phyloP scores from a whole-genome alignment of 2,329 filamentous ascomycete species.

The Didymella segeticola region DNA sequence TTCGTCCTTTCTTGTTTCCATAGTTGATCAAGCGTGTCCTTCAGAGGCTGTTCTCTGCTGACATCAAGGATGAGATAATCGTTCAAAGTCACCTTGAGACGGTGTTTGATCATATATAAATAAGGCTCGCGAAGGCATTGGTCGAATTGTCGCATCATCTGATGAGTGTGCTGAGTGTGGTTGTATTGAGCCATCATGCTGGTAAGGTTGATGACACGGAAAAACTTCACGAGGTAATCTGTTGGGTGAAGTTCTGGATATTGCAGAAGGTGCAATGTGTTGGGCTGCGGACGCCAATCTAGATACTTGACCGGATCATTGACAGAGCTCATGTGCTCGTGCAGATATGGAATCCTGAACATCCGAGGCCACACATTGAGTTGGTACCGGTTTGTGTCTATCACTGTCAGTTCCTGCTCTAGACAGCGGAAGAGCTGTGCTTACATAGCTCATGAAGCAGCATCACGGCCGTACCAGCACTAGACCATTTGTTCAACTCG shows the following conservation, averaged over 20 bases:
- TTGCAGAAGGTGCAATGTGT: constrained; percentile 76
- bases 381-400: constrained; percentile 27
- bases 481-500: constrained; percentile 71
- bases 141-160: constrained; percentile 38
- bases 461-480: constrained; percentile 78
- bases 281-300: constrained; percentile 69
- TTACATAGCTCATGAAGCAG: constrained; percentile 74
- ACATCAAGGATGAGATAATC: constrained; percentile 55
- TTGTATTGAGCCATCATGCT: constrained; percentile 84
- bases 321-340: constrained; percentile 76
- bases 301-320: constrained; percentile 72
- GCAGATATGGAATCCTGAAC: constrained; percentile 78
- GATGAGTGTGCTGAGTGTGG: constrained; percentile 36
- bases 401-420: constrained; percentile 20
- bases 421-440: neutral
- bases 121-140: constrained; percentile 33
- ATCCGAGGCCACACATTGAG: constrained; percentile 64
- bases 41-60: constrained; percentile 50
- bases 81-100: constrained; percentile 44
- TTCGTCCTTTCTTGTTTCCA: constrained; percentile 86
- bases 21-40: constrained; percentile 75
- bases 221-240: constrained; percentile 77
- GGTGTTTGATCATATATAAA: constrained; percentile 35
- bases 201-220: constrained; percentile 86
- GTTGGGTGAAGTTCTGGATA: constrained; percentile 81